Percentiles rank a stretch among this genome's conserved stretches.
phyloP scores from a whole-genome alignment of 495 filamentous ascomycete genomes.

The Pyrenula aspistea region DNA sequence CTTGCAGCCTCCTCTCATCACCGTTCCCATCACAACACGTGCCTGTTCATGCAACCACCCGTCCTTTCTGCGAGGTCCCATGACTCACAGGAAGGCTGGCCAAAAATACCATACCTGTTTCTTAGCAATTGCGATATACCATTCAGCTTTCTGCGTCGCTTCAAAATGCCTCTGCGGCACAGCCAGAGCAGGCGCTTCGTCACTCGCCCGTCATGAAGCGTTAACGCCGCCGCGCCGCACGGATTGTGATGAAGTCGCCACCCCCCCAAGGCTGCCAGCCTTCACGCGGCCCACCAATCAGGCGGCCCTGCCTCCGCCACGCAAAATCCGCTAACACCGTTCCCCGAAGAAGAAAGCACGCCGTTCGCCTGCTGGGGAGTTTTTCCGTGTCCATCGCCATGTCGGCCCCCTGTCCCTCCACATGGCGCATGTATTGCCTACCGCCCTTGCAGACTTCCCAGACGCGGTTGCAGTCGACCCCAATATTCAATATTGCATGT shows the following conservation, averaged over 20 bases:
- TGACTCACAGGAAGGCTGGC: neutral
- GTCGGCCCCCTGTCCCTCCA: no score
- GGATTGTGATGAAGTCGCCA: neutral
- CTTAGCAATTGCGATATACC: neutral
- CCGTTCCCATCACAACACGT: neutral
- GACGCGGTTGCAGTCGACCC: neutral
- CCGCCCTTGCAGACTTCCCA: neutral
- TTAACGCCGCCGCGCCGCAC: neutral
- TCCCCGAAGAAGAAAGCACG: no score
- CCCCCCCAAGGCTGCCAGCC: neutral
- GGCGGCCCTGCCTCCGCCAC: no score
- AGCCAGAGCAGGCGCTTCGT: neutral
- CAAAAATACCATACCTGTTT: neutral
- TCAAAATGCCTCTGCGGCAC: neutral
- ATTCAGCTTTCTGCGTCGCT: neutral
- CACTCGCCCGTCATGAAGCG: neutral
- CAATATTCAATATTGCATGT: neutral
- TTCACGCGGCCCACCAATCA: neutral
- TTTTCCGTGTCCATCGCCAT: neutral
- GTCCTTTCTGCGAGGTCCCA: neutral
- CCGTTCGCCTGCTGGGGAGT: no score
- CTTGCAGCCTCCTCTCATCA: neutral
- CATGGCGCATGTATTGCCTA: no score
- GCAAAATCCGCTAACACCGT: no score
- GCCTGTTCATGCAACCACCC: neutral